These are phyloP conservation scores for Glycine latifolia DNA, from an alignment of 306 rosid genomes.

Conservation along the genomic window DNA sequence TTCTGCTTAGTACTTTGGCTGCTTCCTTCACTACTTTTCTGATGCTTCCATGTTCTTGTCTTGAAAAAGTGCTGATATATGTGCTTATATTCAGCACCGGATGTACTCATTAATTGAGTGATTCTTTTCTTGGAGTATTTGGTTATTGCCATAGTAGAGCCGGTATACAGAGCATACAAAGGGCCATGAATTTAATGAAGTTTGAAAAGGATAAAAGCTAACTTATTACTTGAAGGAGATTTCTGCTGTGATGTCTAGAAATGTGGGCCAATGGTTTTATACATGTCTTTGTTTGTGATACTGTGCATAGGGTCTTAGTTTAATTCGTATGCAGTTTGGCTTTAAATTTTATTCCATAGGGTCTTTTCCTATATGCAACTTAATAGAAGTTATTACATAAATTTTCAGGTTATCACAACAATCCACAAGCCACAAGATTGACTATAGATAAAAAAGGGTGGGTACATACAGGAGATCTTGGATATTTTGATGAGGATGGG, in stretches of 20 bases:
- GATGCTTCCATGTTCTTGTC: conserved; percentile 27
- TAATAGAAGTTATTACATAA: background rate
- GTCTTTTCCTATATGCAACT: background rate
- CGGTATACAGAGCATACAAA: background rate
- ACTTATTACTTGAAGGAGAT: background rate
- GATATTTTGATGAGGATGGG: conserved; percentile 84
- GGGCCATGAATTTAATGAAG: background rate
- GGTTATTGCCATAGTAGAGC: background rate
- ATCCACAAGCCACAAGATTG: conserved; percentile 75
- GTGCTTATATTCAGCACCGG: background rate
- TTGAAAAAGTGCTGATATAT: background rate
- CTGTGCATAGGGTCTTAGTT: conserved; percentile 8
- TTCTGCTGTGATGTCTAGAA: background rate
- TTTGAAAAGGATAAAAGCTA: conserved; percentile 14
- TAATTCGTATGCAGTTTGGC: conserved; percentile 37
- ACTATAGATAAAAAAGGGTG: conserved; percentile 80
- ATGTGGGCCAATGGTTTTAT: background rate
- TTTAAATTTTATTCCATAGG: background rate
- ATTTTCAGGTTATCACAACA: conserved; percentile 84
- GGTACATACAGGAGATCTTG: conserved; percentile 98
- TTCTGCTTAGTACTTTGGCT: background rate
- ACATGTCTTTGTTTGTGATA: background rate
- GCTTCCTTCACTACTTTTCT: conserved; percentile 4
- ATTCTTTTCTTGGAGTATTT: background rate
- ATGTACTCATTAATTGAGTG: background rate